Evolutionary conservation across 2,329 filamentous ascomycete species (phyloP).

Genomic region (Phialophora tarda): DNA sequence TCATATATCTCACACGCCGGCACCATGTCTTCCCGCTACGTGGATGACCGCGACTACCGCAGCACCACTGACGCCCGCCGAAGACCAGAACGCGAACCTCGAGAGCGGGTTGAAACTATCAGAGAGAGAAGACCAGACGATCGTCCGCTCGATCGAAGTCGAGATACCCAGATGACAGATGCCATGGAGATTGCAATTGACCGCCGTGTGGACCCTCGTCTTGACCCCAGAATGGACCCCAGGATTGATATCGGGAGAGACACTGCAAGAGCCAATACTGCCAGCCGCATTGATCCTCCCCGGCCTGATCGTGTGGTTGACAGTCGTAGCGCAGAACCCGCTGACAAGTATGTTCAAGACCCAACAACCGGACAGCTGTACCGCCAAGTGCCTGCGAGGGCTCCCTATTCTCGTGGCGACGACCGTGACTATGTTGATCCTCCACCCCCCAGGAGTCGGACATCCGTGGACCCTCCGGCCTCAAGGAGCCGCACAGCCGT

Average conservation of each 20-base stretch:
- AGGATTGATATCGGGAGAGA: conserved; percentile 23
- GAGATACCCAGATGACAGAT: conserved; percentile 33
- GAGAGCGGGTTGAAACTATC: conserved; percentile 25
- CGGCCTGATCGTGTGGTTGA: conserved; percentile 30
- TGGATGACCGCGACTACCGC: conserved; percentile 35
- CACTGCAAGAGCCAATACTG: conserved; percentile 31
- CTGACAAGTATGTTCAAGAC: conserved; percentile 26
- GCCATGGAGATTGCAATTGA: conserved; percentile 29
- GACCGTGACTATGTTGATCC: conserved; percentile 41
- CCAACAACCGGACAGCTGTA: conserved; percentile 32
- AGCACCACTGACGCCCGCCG: conserved; percentile 28
- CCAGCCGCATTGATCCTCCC: conserved; percentile 27
- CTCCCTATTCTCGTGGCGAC: conserved; percentile 33
- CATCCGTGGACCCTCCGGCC: conserved; percentile 48
- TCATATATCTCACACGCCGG: conserved; percentile 25
- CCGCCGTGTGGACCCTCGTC: conserved; percentile 22
- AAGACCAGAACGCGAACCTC: conserved; percentile 23
- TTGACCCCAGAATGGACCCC: conserved; percentile 21
- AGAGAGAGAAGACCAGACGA: conserved; percentile 33
- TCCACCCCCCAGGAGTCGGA: conserved; percentile 43
- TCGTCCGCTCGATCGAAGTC: conserved; percentile 18
- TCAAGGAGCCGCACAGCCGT: conserved; percentile 45
- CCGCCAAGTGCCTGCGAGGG: conserved; percentile 29
- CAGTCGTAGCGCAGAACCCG: conserved; percentile 25
- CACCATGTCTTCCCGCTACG: conserved; percentile 35